Evolutionary conservation across 1,139 yeast genomes (phyloP).

Genomic region (Debaryomycetaceae sp.): DNA sequence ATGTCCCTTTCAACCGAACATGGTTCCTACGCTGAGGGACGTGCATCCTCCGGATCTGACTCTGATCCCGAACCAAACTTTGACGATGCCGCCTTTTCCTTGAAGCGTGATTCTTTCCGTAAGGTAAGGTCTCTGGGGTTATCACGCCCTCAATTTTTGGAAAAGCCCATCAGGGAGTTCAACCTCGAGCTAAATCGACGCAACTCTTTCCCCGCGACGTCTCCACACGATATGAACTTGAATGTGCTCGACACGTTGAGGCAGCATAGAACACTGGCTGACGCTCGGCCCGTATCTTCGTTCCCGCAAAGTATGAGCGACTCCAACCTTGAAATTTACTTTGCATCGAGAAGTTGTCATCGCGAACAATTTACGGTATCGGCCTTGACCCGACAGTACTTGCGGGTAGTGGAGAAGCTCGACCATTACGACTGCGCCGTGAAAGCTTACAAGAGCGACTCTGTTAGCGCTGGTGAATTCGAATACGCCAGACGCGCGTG

Average conservation of each 20-base stretch:
- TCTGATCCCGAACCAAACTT: no score
- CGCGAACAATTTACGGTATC: constrained; percentile 10
- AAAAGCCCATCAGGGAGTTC: constrained; percentile 9
- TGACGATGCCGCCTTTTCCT: not conserved
- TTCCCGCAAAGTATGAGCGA: constrained; percentile 25
- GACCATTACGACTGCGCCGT: constrained; percentile 6
- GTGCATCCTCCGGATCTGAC: no score
- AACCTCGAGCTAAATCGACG: constrained; percentile 27
- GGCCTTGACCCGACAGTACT: constrained; percentile 15
- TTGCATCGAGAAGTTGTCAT: constrained; percentile 8
- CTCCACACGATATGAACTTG: constrained; percentile 17
- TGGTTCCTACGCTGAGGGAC: not conserved
- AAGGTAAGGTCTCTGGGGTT: no score
- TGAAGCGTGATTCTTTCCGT: not conserved
- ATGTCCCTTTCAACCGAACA: no score
- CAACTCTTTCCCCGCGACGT: constrained; percentile 30
- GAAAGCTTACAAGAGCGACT: constrained; percentile 1
- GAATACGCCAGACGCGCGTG: constrained; percentile 14
- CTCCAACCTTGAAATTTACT: constrained; percentile 30
- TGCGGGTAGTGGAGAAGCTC: constrained; percentile 12
- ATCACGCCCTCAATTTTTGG: no score
- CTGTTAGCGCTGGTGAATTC: not conserved
- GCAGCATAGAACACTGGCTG: no score
- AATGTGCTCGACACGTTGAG: constrained; percentile 16
- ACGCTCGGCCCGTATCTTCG: no score